phyloP scores from a whole-genome alignment of 176 grass and related monocot genomes.

The Microstegium vimineum region DNA sequence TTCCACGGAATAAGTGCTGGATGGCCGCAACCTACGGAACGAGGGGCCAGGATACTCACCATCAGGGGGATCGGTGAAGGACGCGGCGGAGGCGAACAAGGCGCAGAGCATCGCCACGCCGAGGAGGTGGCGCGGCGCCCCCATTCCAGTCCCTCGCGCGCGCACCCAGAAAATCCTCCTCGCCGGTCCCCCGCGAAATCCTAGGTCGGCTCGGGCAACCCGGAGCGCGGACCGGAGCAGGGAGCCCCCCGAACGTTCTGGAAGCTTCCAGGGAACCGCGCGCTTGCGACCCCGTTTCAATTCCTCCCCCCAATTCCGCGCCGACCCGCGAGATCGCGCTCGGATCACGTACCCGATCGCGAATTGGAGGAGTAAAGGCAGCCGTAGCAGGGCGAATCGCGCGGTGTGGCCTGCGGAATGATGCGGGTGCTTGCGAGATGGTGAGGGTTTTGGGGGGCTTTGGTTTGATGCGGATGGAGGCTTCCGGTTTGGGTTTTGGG shows the following conservation, averaged over 20 bases:
- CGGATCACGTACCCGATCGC: background rate
- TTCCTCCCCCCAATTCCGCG: conserved; percentile 8
- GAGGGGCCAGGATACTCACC: conserved; percentile 28
- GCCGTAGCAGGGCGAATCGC: background rate
- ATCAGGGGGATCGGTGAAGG: conserved; percentile 60
- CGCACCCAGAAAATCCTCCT: conserved; percentile 5
- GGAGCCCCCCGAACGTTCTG: background rate
- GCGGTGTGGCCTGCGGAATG: background rate
- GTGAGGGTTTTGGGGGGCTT: conserved; percentile 47
- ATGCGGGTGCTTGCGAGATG: background rate
- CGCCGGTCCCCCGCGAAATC: conserved; percentile 4
- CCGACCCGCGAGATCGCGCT: background rate
- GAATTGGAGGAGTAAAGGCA: background rate
- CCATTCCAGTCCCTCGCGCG: conserved; percentile 14
- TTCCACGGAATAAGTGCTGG: background rate
- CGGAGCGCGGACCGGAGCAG: background rate
- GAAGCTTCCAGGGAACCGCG: conserved; percentile 22
- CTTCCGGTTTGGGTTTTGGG: too few species aligned
- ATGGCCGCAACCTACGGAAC: background rate
- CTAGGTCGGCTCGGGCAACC: background rate
- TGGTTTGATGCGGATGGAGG: conserved; percentile 3
- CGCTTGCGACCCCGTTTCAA: background rate
- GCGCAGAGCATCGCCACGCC: conserved; percentile 24
- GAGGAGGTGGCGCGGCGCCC: conserved; percentile 19
- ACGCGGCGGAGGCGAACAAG: conserved; percentile 26